Conservation (phyloP, 169 alveolate species). For the Eimeria sp. region DNA sequence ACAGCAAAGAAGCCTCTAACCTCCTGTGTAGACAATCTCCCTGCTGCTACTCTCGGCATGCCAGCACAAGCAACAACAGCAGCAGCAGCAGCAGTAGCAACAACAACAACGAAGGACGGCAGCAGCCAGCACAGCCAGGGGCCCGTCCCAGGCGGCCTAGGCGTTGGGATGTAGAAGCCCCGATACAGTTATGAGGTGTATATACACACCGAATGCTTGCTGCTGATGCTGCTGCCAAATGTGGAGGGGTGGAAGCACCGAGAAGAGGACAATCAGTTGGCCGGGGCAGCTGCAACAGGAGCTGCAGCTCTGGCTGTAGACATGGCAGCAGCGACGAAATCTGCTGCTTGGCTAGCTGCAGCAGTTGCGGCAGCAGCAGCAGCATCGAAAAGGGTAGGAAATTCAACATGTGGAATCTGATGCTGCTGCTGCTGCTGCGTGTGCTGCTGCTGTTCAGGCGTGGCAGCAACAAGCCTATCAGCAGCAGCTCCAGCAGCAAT, state of each 20-base stretch:
- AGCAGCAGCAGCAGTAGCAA: conserved; percentile 8
- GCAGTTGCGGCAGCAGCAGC: conserved; percentile 59
- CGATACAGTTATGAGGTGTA: conserved; percentile 34
- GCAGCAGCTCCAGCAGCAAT: conserved; percentile 76
- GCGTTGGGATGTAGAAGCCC: conserved; percentile 71
- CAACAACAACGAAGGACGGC: neutral
- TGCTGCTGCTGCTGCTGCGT: conserved; percentile 74
- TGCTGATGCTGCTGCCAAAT: conserved; percentile 15
- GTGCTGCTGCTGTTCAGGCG: conserved; percentile 75
- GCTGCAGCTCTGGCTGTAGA: neutral
- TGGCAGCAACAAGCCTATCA: conserved; percentile 72
- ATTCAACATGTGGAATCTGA: conserved; percentile 2
- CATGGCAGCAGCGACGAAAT: neutral
- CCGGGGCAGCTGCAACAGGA: conserved; percentile 3
- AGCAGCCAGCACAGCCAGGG: neutral
- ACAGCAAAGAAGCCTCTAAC: neutral
- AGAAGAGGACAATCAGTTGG: neutral
- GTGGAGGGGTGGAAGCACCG: neutral
- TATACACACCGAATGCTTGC: neutral
- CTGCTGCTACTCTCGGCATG: conserved; percentile 41
- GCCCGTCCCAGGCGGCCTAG: conserved; percentile 30
- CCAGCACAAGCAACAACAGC: neutral
- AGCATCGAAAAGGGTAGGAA: conserved; percentile 49
- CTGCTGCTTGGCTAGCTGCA: neutral
- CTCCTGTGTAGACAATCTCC: neutral